Evolutionary conservation across 345 rosid species (phyloP).

Genomic region (Ceriops decandra): DNA sequence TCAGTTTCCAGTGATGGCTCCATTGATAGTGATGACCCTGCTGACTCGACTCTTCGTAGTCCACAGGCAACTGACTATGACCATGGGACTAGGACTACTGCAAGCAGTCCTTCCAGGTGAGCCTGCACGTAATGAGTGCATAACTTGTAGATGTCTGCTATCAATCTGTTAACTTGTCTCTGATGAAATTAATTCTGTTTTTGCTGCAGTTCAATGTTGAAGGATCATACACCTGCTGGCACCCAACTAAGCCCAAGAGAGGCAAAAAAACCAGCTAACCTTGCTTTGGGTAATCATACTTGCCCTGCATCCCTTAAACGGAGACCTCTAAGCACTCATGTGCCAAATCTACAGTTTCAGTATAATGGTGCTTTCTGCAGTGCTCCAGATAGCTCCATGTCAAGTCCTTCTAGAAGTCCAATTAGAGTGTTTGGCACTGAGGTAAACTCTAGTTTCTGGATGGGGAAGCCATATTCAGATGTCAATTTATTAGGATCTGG

Average conservation of each 20-base stretch:
- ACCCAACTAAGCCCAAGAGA: constrained; percentile 53
- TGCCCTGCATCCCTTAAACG: constrained; percentile 62
- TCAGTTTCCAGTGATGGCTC: constrained; percentile 69
- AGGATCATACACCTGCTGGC: constrained; percentile 44
- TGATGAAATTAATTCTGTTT: constrained; percentile 25
- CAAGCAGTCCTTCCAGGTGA: constrained; percentile 61
- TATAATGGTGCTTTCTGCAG: constrained; percentile 55
- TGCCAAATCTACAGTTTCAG: constrained; percentile 70
- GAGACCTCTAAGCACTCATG: constrained; percentile 49
- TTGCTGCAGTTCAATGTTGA: constrained; percentile 39
- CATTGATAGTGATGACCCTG: constrained; percentile 56
- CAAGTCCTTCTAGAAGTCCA: constrained; percentile 99
- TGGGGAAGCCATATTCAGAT: constrained; percentile 71
- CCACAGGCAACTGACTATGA: constrained; percentile 75
- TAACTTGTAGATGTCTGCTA: not conserved
- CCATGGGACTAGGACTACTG: constrained; percentile 51
- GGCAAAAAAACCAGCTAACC: constrained; percentile 52
- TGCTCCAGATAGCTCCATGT: constrained; percentile 94
- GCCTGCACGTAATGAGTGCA: constrained; percentile 3
- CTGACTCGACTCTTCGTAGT: constrained; percentile 57
- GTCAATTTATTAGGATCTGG: constrained; percentile 80
- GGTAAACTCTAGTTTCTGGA: constrained; percentile 60
- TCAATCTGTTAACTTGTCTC: constrained; percentile 10
- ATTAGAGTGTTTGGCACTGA: constrained; percentile 66
- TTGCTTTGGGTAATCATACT: constrained; percentile 43